Base-by-base conservation (phyloP, 2,329 filamentous ascomycete genomes). In the Penicillium sp. region DNA sequence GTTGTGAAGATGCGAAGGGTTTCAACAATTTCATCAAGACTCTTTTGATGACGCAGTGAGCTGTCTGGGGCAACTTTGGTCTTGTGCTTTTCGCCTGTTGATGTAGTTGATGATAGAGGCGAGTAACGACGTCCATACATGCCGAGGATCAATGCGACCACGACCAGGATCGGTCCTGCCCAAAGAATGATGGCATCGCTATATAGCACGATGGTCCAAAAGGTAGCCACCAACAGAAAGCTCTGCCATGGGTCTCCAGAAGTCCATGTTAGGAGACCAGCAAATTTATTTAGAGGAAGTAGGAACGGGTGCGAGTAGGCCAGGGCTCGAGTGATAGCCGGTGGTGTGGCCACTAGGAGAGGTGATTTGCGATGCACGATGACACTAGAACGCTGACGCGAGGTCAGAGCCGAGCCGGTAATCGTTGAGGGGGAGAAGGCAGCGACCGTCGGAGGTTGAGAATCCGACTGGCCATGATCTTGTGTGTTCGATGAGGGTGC, bases 321-420 rank as follows among this genome's bases (percentile, higher is more conserved):
- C 59, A 99, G 83, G 15, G 93, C 93, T 66, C 94, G 86, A 2
- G 94, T 99, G 73, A 99, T 89, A 72, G 96, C 91, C 1, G 94
- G 94, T 43, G 94, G 94, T 10, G 94, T 99, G 17, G 93, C 92
- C 59, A 96, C 88, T 19, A 99, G 83, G 45, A 99, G 78, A 12
- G 94, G 94, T 17, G 91, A 96, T 78, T 97, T 99, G 75, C 96
- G 93, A 76, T 97, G 93, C 21, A 99, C 93, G 66, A 97, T 86
- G 66, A 99, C 93, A 57, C 91, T 96, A 19, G 91, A 96, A 45
- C 91, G 87, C 61, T 93, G 89, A 70, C 90, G 89, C 42, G 86
- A 86, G 38, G 86, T 84, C 47, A 88, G 81, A 6, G 86, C 83
- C 38, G 84, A 83, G 56, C 88, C 85, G 44, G 86, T 88, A 65